Conservation (phyloP, 176 grass and related monocot species). For the Avena atlantica region DNA sequence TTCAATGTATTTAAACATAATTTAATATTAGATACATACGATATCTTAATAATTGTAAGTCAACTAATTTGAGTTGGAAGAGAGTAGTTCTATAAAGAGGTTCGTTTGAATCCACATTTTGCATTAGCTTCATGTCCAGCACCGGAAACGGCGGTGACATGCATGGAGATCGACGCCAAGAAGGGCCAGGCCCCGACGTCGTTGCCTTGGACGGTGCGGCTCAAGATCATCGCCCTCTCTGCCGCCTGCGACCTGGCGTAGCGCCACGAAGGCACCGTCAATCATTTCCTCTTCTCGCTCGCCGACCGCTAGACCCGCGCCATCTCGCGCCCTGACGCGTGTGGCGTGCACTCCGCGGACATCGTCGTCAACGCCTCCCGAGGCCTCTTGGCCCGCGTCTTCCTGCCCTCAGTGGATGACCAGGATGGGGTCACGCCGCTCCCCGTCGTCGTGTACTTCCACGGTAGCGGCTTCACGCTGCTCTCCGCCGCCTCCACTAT, state of each 20-base stretch:
- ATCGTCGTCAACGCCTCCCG: conserved; percentile 31
- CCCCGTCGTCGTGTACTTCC: too few relatives aligned
- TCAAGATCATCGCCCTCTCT: conserved; percentile 13
- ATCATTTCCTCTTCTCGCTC: conserved; percentile 49
- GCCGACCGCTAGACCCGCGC: conserved; percentile 31
- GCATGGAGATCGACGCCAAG: not conserved
- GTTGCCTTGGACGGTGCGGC: conserved; percentile 49
- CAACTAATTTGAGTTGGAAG: too few relatives aligned
- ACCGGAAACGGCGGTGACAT: not conserved
- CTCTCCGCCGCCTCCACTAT: too few relatives aligned
- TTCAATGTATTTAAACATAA: too few relatives aligned
- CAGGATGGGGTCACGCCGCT: not conserved
- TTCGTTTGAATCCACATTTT: not conserved
- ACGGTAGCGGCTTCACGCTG: too few relatives aligned
- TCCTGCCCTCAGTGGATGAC: not conserved
- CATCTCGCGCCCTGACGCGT: conserved; percentile 30
- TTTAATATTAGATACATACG: too few relatives aligned
- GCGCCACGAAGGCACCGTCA: conserved; percentile 61
- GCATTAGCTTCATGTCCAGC: not conserved
- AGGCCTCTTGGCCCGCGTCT: conserved; percentile 58
- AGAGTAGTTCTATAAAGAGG: too few relatives aligned
- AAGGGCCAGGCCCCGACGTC: not conserved
- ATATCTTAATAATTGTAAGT: too few relatives aligned
- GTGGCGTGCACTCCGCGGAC: conserved; percentile 6
- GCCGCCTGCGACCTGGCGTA: conserved; percentile 19